Conservation (phyloP, 1,139 yeast species). For the Protomyces arabidopsidicola region DNA sequence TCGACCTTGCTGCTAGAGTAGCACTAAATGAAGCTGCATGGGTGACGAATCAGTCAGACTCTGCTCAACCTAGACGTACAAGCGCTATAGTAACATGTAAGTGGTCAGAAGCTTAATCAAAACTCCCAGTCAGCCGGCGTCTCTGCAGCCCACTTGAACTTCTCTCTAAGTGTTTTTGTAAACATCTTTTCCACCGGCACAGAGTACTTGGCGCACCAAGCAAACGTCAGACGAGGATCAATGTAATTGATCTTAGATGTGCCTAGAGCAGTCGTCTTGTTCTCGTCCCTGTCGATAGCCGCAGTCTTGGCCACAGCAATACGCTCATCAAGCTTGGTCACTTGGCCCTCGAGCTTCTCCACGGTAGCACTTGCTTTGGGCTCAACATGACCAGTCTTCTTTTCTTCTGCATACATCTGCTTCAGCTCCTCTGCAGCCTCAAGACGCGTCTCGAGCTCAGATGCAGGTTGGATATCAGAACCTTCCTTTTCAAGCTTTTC, state of each 20-base stretch:
- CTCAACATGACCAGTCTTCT: constrained; percentile 58
- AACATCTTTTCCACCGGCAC: constrained; percentile 92
- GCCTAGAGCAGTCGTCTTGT: constrained; percentile 86
- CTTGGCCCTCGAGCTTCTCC: constrained; percentile 69
- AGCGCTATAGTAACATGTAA: too few species aligned
- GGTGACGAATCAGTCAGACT: too few species aligned
- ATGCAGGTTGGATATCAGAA: constrained; percentile 51
- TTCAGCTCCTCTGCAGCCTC: constrained; percentile 53
- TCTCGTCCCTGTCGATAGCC: constrained; percentile 86
- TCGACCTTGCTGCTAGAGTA: too few species aligned
- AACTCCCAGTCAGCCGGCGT: constrained; percentile 86
- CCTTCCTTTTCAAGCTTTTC: constrained; percentile 62
- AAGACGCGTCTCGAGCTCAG: constrained; percentile 57
- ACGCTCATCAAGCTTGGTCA: constrained; percentile 67
- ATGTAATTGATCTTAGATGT: constrained; percentile 92
- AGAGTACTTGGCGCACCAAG: constrained; percentile 76
- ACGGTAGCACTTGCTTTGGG: constrained; percentile 52
- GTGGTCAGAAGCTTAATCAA: constrained; percentile 36
- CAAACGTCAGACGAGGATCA: constrained; percentile 87
- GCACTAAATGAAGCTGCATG: too few species aligned
- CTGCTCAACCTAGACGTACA: too few species aligned
- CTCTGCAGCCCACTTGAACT: constrained; percentile 94
- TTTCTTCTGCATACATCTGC: constrained; percentile 55
- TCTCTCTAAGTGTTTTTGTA: constrained; percentile 84
- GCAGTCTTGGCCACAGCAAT: constrained; percentile 65